Evolutionary conservation across 2,329 filamentous ascomycete genomes (phyloP).

Genomic region (Arthroderma sp.): DNA sequence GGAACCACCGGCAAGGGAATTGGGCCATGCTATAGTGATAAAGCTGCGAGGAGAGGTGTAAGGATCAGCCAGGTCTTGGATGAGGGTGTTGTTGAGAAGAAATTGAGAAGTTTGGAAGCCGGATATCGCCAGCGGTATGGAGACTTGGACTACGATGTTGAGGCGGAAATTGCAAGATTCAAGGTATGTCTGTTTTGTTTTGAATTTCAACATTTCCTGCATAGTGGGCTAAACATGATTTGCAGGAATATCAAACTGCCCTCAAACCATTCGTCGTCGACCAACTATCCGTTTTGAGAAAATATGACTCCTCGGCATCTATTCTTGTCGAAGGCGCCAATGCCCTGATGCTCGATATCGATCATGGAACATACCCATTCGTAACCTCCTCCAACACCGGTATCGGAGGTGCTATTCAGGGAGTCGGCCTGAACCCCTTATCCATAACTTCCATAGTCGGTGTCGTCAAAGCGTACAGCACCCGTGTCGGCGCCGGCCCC

Average conservation of each 20-base stretch:
- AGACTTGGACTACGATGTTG: slow-evolving; percentile 45
- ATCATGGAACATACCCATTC: slow-evolving; percentile 40
- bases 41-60: slow-evolving; percentile 47
- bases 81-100: slow-evolving; percentile 42
- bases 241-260: slow-evolving; percentile 25
- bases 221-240: slow-evolving; percentile 7
- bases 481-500: slow-evolving; percentile 45
- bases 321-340: slow-evolving; percentile 53
- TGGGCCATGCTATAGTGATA: slow-evolving; percentile 50
- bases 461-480: slow-evolving; percentile 54
- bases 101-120: slow-evolving; percentile 39
- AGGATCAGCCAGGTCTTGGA: slow-evolving; percentile 46
- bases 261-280: slow-evolving; percentile 29
- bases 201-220: neutral
- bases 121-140: slow-evolving; percentile 47
- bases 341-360: slow-evolving; percentile 48
- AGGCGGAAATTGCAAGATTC: slow-evolving; percentile 46
- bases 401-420: slow-evolving; percentile 41
- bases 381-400: slow-evolving; percentile 37
- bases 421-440: slow-evolving; percentile 44
- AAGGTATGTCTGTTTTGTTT: slow-evolving; percentile 27
- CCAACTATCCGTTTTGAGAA: slow-evolving; percentile 40
- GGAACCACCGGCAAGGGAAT: slow-evolving; percentile 39
- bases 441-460: slow-evolving; percentile 47
- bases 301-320: slow-evolving; percentile 40